Evolutionary conservation across 2,329 filamentous ascomycete genomes (phyloP).

Genomic region (Alternaria ventricosa): DNA sequence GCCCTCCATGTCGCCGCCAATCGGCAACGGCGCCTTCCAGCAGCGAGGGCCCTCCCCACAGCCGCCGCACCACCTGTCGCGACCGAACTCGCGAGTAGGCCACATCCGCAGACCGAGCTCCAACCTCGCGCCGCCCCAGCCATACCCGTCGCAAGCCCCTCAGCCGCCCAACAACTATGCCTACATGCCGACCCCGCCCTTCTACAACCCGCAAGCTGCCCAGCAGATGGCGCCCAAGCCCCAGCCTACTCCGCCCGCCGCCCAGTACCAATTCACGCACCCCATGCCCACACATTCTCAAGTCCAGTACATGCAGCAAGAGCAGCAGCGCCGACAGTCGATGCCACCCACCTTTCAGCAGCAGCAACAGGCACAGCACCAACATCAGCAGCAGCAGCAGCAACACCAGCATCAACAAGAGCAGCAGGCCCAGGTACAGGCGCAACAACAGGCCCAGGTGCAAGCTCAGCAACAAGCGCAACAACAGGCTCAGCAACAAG

Average conservation of each 20-base stretch:
- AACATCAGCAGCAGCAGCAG: conserved; percentile 59
- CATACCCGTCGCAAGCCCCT: conserved; percentile 67
- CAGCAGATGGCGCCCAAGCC: conserved; percentile 55
- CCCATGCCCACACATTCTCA: conserved; percentile 56
- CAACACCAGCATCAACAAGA: conserved; percentile 54
- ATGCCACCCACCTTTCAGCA: conserved; percentile 72
- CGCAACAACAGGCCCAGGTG: conserved; percentile 63
- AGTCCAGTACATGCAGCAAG: conserved; percentile 74
- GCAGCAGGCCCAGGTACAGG: conserved; percentile 75
- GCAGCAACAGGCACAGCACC: conserved; percentile 68
- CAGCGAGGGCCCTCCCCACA: conserved; percentile 83
- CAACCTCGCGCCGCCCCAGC: conserved; percentile 71
- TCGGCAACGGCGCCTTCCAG: conserved; percentile 74
- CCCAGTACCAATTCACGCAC: conserved; percentile 55
- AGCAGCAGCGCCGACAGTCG: conserved; percentile 75
- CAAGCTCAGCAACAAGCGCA: conserved; percentile 54
- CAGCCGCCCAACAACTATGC: conserved; percentile 72
- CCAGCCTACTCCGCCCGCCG: conserved; percentile 48
- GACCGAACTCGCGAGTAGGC: conserved; percentile 76
- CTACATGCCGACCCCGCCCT: conserved; percentile 84
- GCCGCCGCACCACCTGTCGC: conserved; percentile 71
- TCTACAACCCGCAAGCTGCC: conserved; percentile 74
- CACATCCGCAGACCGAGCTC: conserved; percentile 77
- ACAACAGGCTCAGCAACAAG: conserved; percentile 58
- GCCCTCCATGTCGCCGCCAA: conserved; percentile 86